Conservation (phyloP, 768 basidiomycete species). For the Boletus barrowsii region DNA sequence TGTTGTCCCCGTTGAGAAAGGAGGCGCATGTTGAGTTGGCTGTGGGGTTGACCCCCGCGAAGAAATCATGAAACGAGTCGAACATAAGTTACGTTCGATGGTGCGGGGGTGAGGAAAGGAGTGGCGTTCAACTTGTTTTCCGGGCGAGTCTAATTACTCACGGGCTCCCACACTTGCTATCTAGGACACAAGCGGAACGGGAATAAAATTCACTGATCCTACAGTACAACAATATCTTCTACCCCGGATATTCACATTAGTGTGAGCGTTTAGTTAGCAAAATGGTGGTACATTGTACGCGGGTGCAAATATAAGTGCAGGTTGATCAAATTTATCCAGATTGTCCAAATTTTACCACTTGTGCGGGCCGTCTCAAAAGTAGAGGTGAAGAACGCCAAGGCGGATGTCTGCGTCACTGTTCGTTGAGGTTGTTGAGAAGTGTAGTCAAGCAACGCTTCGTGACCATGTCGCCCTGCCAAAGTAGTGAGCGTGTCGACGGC, state of each 20-base stretch:
- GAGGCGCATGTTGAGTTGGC: slow-evolving; percentile 39
- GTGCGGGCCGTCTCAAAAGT: slow-evolving; percentile 18
- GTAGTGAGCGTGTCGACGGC: slow-evolving; percentile 11
- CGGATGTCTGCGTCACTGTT: slow-evolving; percentile 39
- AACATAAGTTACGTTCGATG: slow-evolving; percentile 7
- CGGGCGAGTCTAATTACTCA: not conserved
- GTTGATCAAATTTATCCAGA: slow-evolving; percentile 28
- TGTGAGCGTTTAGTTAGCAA: slow-evolving; percentile 28
- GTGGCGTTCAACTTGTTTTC: too few relatives aligned
- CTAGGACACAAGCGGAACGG: not conserved
- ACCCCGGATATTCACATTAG: slow-evolving; percentile 33
- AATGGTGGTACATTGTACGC: slow-evolving; percentile 31
- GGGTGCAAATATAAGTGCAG: slow-evolving; percentile 30
- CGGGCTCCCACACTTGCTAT: slow-evolving; percentile 10
- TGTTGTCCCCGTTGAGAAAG: slow-evolving; percentile 32
- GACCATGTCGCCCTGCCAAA: slow-evolving; percentile 86
- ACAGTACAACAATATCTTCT: slow-evolving; percentile 34
- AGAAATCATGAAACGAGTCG: slow-evolving; percentile 8
- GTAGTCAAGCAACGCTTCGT: slow-evolving; percentile 93
- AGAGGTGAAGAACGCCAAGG: slow-evolving; percentile 1
- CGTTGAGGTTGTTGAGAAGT: slow-evolving; percentile 82
- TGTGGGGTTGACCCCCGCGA: slow-evolving; percentile 4
- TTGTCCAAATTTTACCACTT: slow-evolving; percentile 29
- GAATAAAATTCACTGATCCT: slow-evolving; percentile 24
- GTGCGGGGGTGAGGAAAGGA: too few relatives aligned